phyloP scores from a whole-genome alignment of 495 filamentous ascomycete species.

The Neurospora sp. region DNA sequence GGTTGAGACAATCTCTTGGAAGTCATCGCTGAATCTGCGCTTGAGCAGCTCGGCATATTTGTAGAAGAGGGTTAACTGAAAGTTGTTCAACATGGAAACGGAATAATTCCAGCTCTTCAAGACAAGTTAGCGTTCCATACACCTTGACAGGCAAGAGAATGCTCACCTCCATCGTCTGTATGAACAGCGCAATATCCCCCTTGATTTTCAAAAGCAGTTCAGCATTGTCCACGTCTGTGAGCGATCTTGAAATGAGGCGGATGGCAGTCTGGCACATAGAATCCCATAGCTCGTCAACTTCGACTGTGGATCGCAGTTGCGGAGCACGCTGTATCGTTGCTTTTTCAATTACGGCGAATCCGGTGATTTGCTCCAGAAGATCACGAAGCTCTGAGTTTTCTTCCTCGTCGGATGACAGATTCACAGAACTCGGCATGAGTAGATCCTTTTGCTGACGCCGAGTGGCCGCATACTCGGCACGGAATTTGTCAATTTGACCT shows the following conservation, averaged over 20 bases:
- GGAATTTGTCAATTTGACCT: constrained; percentile 84
- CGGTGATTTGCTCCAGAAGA: constrained; percentile 83
- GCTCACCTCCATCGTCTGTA: constrained; percentile 87
- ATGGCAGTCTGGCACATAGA: constrained; percentile 91
- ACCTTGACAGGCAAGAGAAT: not conserved
- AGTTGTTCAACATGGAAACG: constrained; percentile 66
- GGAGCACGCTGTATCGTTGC: constrained; percentile 82
- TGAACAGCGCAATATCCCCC: constrained; percentile 83
- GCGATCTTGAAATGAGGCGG: constrained; percentile 62
- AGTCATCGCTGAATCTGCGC: constrained; percentile 80
- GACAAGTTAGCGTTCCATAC: constrained; percentile 6
- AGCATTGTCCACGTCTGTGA: constrained; percentile 69
- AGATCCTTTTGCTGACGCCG: constrained; percentile 86
- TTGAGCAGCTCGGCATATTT: constrained; percentile 93
- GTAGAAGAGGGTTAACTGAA: constrained; percentile 76
- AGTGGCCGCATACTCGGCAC: constrained; percentile 80
- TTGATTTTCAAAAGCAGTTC: constrained; percentile 85
- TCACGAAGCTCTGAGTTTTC: constrained; percentile 61
- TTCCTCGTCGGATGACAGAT: constrained; percentile 59
- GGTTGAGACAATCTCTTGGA: constrained; percentile 90
- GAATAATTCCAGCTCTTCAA: constrained; percentile 77
- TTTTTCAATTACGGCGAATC: constrained; percentile 93
- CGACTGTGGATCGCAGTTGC: constrained; percentile 68
- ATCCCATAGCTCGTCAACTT: constrained; percentile 97
- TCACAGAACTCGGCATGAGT: constrained; percentile 62